Conservation (phyloP, 2,329 filamentous ascomycete species). For the Colletotrichum graminicola region DNA sequence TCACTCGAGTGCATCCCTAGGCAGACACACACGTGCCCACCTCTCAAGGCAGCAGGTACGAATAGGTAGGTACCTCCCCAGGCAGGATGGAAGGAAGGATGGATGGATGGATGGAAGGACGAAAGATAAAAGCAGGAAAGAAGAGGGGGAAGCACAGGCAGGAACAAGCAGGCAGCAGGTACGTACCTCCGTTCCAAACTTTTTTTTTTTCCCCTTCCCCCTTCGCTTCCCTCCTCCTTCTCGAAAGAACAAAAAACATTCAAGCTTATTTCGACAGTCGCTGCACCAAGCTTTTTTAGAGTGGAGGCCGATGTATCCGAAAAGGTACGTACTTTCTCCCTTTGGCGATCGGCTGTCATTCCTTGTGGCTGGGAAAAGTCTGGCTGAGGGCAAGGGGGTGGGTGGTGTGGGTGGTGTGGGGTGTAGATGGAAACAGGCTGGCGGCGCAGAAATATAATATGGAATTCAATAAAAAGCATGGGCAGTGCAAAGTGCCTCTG, state of each 20-base stretch:
- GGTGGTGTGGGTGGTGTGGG: neutral
- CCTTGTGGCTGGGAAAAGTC: slow-evolving; percentile 1
- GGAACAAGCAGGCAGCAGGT: slow-evolving; percentile 4
- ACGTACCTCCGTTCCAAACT: slow-evolving; percentile 8
- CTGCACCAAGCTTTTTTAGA: slow-evolving; percentile 41
- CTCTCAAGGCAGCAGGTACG: neutral
- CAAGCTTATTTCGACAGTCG: slow-evolving; percentile 43
- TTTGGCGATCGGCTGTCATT: neutral
- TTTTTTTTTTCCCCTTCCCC: neutral
- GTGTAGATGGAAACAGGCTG: neutral
- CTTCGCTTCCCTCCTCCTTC: slow-evolving; percentile 28
- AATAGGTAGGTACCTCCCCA: neutral
- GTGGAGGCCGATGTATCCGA: slow-evolving; percentile 34
- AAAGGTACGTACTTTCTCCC: neutral
- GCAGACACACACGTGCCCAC: neutral
- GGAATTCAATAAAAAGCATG: neutral
- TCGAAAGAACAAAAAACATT: slow-evolving; percentile 33
- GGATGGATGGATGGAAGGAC: neutral
- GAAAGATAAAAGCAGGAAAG: neutral
- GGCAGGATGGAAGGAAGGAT: neutral
- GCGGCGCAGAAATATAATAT: neutral
- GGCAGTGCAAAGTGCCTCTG: too few relatives aligned
- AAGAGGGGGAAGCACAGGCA: neutral
- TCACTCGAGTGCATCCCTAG: neutral
- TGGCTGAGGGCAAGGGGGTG: slow-evolving; percentile 4